phyloP scores from a whole-genome alignment of 345 rosid species.

The Anastatica hierochuntica region DNA sequence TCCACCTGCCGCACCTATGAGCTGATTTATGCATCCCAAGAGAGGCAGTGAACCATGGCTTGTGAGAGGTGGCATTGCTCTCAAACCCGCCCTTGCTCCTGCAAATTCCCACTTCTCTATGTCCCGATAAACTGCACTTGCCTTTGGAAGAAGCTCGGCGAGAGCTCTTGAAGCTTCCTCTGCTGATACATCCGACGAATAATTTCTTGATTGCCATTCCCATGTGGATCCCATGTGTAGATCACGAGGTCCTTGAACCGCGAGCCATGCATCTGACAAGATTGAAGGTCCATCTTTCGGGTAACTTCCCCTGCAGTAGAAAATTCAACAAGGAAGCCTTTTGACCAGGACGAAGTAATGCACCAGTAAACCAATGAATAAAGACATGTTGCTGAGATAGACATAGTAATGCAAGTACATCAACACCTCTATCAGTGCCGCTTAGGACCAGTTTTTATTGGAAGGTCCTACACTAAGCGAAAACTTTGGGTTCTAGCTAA shows the following conservation, averaged over 20 bases:
- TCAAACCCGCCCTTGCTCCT: conserved; percentile 74
- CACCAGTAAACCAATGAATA: background rate
- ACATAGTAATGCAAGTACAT: conserved; percentile 1
- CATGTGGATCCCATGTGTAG: conserved; percentile 74
- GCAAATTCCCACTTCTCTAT: conserved; percentile 51
- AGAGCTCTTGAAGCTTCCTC: conserved; percentile 75
- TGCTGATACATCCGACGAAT: conserved; percentile 43
- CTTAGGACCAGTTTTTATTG: too few species aligned
- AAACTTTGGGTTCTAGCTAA: too few species aligned
- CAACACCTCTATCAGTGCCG: too few species aligned
- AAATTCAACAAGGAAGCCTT: background rate
- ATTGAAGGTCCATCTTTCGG: conserved; percentile 62
- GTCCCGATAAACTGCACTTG: conserved; percentile 51
- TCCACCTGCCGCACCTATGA: conserved; percentile 27
- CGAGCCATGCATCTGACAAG: conserved; percentile 82
- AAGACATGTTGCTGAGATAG: background rate
- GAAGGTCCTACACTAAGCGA: too few species aligned
- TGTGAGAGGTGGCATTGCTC: conserved; percentile 88
- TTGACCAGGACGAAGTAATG: background rate
- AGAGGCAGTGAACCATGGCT: conserved; percentile 74
- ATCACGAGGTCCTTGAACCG: conserved; percentile 54
- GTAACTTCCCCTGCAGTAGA: conserved; percentile 48
- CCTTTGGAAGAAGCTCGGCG: conserved; percentile 67
- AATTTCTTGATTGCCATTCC: conserved; percentile 83
- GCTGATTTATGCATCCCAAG: conserved; percentile 53